Percentiles rank a stretch among this genome's conserved stretches.
Evolutionary conservation across 164 flowering plant species (phyloP).

Genomic region (Vitis riparia): DNA sequence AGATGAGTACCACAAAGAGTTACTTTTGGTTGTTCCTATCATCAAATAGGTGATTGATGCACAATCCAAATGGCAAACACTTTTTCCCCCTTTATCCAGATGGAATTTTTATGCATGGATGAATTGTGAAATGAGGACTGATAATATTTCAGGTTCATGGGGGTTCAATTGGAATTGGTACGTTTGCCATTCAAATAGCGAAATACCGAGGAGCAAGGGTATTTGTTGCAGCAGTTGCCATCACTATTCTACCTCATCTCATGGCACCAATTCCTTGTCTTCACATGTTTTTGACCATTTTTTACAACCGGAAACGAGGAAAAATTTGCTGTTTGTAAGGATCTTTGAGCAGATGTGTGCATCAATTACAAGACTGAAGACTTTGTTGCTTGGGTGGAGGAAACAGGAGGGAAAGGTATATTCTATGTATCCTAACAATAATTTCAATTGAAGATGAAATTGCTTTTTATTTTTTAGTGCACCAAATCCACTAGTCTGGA

Average conservation of each 20-base stretch:
- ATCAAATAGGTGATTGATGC: no score
- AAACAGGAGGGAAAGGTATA: conserved; percentile 84
- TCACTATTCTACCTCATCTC: background rate
- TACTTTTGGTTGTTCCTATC: no score
- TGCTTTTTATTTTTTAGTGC: conserved; percentile 1
- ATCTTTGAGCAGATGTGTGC: conserved; percentile 90
- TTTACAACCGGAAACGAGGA: conserved; percentile 67
- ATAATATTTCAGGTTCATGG: conserved; percentile 73
- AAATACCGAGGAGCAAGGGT: conserved; percentile 69
- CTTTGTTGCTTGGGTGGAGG: conserved; percentile 86
- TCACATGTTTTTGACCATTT: background rate
- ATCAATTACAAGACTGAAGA: conserved; percentile 96
- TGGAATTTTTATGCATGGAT: no score
- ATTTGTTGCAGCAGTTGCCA: conserved; percentile 73
- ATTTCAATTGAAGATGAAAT: background rate
- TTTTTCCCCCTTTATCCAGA: background rate
- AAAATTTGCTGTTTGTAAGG: conserved; percentile 71
- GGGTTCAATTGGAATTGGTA: conserved; percentile 96
- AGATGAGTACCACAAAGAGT: no score
- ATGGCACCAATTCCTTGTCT: background rate
- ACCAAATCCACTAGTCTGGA: no score
- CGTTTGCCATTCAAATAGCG: conserved; percentile 92
- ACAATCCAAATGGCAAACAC: no score
- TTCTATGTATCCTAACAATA: background rate
- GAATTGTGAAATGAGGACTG: background rate